These are phyloP conservation scores for Raphidocelis subcapitata DNA, from an alignment of 139 green algal species.

Conservation along the genomic window DNA sequence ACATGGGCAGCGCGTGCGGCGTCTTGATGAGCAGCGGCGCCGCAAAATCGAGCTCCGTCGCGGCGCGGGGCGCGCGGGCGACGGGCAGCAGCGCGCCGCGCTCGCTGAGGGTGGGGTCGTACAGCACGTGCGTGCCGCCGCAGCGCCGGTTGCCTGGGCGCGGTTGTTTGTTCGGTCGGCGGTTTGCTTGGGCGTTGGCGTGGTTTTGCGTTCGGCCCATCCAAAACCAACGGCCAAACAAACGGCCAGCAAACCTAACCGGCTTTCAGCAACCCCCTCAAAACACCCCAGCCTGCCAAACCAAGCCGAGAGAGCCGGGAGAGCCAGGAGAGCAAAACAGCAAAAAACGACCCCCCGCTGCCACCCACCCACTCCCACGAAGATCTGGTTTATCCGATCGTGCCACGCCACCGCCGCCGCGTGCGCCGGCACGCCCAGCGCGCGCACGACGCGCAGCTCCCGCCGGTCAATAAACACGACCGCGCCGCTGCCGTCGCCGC, in stretches of 20 bases:
- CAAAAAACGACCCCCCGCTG: too few relatives aligned
- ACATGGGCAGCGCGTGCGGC: slow-evolving; percentile 87
- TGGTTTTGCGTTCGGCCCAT: too few relatives aligned
- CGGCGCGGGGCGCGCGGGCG: slow-evolving; percentile 43
- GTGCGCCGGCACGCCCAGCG: slow-evolving; percentile 31
- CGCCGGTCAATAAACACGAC: slow-evolving; percentile 48
- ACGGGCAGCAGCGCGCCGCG: slow-evolving; percentile 75
- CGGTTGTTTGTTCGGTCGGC: too few relatives aligned
- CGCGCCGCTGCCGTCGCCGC: slow-evolving; percentile 31
- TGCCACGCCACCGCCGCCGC: slow-evolving; percentile 84
- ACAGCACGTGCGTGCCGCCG: slow-evolving; percentile 74
- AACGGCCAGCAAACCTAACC: too few relatives aligned
- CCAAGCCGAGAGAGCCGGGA: too few relatives aligned
- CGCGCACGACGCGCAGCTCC: slow-evolving; percentile 42
- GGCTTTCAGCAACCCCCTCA: too few relatives aligned
- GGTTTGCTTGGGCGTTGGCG: too few relatives aligned
- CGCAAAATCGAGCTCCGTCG: slow-evolving; percentile 64
- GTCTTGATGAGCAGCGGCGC: slow-evolving; percentile 74
- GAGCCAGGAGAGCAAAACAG: too few relatives aligned
- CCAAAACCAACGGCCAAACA: too few relatives aligned
- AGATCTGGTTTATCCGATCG: slow-evolving; percentile 90
- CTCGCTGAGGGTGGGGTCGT: slow-evolving; percentile 71
- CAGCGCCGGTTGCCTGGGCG: slow-evolving; percentile 1
- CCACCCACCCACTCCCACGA: slow-evolving; percentile 76
- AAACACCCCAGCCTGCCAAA: too few relatives aligned